A percentile compares a stretch with the other conserved stretches of the same genome.
phyloP scores from a whole-genome alignment of 2,329 filamentous ascomycete species.

The Seiridium unicorne region DNA sequence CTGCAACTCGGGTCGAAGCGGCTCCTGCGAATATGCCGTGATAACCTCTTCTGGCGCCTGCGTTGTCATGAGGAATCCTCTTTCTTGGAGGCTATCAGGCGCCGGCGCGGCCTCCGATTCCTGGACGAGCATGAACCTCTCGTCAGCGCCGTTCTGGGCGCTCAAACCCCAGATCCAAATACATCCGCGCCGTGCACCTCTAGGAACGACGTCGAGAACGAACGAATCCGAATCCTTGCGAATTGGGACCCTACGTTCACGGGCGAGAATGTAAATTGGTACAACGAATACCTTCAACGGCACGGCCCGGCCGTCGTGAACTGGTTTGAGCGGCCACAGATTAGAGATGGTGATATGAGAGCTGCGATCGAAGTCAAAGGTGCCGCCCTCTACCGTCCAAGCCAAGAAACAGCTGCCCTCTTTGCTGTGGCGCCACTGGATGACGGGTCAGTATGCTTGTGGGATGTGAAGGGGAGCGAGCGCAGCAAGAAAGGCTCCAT shows the following conservation, averaged over 20 bases:
- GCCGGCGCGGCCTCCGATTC: constrained; percentile 47
- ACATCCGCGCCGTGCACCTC: constrained; percentile 19
- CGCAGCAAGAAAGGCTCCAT: constrained; percentile 58
- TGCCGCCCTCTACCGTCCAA: constrained; percentile 63
- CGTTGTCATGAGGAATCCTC: constrained; percentile 71
- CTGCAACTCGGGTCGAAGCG: constrained; percentile 69
- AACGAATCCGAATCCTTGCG: constrained; percentile 59
- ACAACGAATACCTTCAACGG: constrained; percentile 83
- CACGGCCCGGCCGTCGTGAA: constrained; percentile 70
- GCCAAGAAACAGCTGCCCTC: constrained; percentile 48
- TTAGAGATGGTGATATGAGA: constrained; percentile 37
- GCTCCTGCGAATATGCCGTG: constrained; percentile 67
- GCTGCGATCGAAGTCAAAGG: constrained; percentile 68
- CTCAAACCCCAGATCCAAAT: constrained; percentile 22
- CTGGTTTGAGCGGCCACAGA: constrained; percentile 70
- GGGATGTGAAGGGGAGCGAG: constrained; percentile 63
- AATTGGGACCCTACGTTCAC: constrained; percentile 83
- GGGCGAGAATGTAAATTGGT: constrained; percentile 75
- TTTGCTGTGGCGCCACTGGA: constrained; percentile 75
- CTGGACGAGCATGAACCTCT: constrained; percentile 22
- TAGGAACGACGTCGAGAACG: constrained; percentile 26
- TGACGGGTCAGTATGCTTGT: constrained; percentile 83
- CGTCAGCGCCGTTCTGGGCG: constrained; percentile 12
- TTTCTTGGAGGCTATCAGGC: constrained; percentile 54
- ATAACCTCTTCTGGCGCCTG: constrained; percentile 73